These are phyloP conservation scores for Solanum rostratum DNA, from an alignment of 257 asterid species.

Conservation along the genomic window DNA sequence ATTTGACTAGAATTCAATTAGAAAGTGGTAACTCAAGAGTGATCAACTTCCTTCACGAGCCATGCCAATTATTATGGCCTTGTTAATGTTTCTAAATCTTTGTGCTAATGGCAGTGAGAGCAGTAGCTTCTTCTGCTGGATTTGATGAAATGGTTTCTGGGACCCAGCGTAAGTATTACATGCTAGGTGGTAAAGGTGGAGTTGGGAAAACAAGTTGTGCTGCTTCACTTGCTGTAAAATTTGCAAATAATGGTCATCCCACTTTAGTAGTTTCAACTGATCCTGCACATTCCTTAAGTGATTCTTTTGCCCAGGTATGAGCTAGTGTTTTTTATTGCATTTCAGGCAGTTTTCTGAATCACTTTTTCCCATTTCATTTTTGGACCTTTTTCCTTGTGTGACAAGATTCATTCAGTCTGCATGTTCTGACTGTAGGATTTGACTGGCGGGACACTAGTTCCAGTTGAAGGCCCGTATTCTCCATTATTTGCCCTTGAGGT, in stretches of 20 bases:
- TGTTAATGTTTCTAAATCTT: background rate
- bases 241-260: conserved; percentile 94
- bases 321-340: background rate
- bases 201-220: conserved; percentile 99
- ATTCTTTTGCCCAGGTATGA: conserved; percentile 93
- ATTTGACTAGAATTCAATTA: background rate
- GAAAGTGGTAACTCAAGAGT: background rate
- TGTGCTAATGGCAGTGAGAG: conserved; percentile 46
- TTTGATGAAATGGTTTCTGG: conserved; percentile 92
- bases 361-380: background rate
- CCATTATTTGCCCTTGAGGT: conserved; percentile 99
- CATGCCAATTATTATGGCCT: background rate
- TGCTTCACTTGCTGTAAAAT: conserved; percentile 93
- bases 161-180: conserved; percentile 82
- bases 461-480: conserved; percentile 82
- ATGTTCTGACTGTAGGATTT: conserved; percentile 51
- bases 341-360: background rate
- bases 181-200: conserved; percentile 99
- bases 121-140: conserved; percentile 69
- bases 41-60: background rate
- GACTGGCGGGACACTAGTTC: conserved; percentile 76
- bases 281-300: conserved; percentile 98
- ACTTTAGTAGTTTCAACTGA: conserved; percentile 98
- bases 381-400: background rate
- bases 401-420: conserved; percentile 1